Base-by-base conservation (phyloP, 177 flowering plant genomes). In the Vitis hybrid region DNA sequence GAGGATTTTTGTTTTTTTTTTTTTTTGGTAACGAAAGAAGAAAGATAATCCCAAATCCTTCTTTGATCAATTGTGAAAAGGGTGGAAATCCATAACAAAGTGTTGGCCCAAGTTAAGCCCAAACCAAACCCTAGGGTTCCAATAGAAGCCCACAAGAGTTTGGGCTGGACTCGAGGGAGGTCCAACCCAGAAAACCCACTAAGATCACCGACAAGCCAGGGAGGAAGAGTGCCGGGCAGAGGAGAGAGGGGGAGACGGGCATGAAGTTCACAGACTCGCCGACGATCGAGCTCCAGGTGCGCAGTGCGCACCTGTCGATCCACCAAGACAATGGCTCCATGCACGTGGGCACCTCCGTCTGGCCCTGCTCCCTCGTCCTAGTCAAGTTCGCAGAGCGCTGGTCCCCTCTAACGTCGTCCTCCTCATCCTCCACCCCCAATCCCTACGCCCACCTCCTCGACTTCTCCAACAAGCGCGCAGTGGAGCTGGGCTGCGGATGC, bases 331-430 rank as follows among this genome's bases (percentile, higher is more conserved):
- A 94, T 70, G 85, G 77, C n/a, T 86, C 97, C 53, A 79, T 94
- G 84, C 97, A 94, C 88, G 97, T 94, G 51, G 95, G 98, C 79
- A 94, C 98, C 76, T 82, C 92, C 82, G 97, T 94, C 26, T 94
- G 97, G 98, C 97, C 94, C 3, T 88, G 92, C 73, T 92, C 98
- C 31, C 88, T 94, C 67, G 89, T 94, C 81, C 93, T 94, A 74
- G 90, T 87, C 87, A 94, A 94, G 65, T 94, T 94, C 90, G 79
- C 80, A 69, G 97, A 92, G 29, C 97, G 97, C 64, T 90, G 94
- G 94, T 70, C 70, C 68, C 73, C 72, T 11, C 72, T 33, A 33
- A 22, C 72, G 13, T 39, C 14, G 15, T 19, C 69, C 56, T 33
- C 71, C 62, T 31, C 78, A 65, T 2, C 66, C 51, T n/a, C 71